Evolutionary conservation across 1,284 basidiomycete species (phyloP).

Genomic region (Leccinum pachyderme): DNA sequence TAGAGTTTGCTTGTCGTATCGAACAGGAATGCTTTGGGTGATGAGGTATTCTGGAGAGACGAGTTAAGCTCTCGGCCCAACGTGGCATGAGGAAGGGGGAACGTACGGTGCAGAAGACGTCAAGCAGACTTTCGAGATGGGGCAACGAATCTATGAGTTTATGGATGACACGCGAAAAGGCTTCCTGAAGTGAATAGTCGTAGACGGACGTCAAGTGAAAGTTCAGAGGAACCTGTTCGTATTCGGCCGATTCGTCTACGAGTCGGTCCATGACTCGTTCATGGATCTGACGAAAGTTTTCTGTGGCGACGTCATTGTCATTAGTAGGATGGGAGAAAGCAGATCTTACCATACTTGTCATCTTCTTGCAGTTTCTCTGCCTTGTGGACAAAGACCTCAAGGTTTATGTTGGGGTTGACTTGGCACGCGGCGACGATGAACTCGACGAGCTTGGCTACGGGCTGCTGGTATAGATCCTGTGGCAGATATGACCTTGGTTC

Average conservation of each 20-base stretch:
- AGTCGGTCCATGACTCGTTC: conserved; percentile 82
- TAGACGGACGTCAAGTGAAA: conserved; percentile 90
- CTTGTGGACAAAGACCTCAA: conserved; percentile 97
- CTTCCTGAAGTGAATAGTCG: conserved; percentile 85
- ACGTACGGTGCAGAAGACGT: conserved; percentile 77
- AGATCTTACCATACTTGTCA: conserved; percentile 76
- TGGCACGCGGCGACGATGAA: conserved; percentile 74
- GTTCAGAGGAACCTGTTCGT: conserved; percentile 69
- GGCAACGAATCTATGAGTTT: conserved; percentile 70
- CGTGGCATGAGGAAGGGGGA: not conserved
- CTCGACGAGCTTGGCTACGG: conserved; percentile 77
- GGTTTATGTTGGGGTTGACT: conserved; percentile 75
- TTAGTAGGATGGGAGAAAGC: not conserved
- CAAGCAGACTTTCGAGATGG: conserved; percentile 77
- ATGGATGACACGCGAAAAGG: conserved; percentile 79
- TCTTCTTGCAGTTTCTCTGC: conserved; percentile 91
- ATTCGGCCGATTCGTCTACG: conserved; percentile 66
- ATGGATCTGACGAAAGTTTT: conserved; percentile 87
- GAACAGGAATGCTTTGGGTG: conserved; percentile 92
- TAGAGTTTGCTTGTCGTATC: conserved; percentile 86
- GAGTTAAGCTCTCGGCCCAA: not conserved
- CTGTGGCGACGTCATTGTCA: conserved; percentile 40
- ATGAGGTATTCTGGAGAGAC: conserved; percentile 71
- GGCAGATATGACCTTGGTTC: conserved; percentile 6
- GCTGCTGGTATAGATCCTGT: conserved; percentile 70